Evolutionary conservation across 257 asterid species (phyloP).

Genomic region (Voacanga thouarsii): DNA sequence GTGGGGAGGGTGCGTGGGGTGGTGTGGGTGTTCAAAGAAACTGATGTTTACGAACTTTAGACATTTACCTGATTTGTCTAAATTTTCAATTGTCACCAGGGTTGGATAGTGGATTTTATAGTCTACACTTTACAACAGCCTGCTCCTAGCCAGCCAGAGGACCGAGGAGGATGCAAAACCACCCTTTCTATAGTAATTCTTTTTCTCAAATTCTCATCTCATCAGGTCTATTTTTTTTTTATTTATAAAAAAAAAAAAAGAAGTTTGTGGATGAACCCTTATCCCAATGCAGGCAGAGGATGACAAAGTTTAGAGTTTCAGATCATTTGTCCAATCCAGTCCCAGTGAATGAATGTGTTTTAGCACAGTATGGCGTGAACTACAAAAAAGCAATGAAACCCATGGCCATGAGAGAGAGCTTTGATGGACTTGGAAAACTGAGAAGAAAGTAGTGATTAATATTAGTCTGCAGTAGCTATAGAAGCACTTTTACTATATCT

Average conservation of each 20-base stretch:
- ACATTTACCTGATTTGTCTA: conserved; percentile 13
- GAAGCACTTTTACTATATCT: not conserved
- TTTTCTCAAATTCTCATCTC: not conserved
- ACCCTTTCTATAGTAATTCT: not conserved
- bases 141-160: not conserved
- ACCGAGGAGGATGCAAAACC: not conserved
- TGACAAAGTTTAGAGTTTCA: conserved; percentile 14
- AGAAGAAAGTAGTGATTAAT: conserved; percentile 2
- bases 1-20: not conserved
- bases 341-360: conserved; percentile 20
- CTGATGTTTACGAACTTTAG: conserved; percentile 2
- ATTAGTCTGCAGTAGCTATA: not conserved
- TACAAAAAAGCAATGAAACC: conserved; percentile 28
- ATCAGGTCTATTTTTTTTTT: too few relatives aligned
- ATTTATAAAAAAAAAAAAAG: not conserved
- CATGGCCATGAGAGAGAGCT: conserved; percentile 18
- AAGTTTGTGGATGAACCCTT: not conserved
- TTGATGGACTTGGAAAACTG: conserved; percentile 18
- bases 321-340: conserved; percentile 30
- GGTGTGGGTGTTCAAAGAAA: not conserved
- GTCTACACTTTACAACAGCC: not conserved
- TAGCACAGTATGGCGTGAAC: conserved; percentile 19
- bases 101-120: not conserved
- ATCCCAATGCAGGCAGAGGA: conserved; percentile 17
- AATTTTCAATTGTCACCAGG: conserved; percentile 19